A percentile compares a stretch with the other conserved stretches of the same genome.
These are phyloP conservation scores for Amauroascus verrucosus DNA, from an alignment of 2,329 filamentous ascomycete species.

Conservation along the genomic window DNA sequence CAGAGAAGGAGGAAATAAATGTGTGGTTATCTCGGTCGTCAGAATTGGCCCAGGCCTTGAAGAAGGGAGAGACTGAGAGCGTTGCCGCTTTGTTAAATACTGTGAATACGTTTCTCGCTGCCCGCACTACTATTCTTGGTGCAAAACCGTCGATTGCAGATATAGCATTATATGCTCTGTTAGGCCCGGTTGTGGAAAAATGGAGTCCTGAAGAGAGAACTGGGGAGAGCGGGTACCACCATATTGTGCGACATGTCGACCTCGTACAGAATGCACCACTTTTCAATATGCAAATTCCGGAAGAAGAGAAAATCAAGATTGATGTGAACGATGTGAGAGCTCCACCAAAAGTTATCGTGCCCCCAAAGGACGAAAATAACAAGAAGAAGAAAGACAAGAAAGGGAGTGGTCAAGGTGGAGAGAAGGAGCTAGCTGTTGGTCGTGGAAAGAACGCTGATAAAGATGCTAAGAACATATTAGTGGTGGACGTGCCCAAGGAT, in stretches of 20 bases:
- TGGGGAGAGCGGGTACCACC: conserved; percentile 76
- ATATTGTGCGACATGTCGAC: conserved; percentile 84
- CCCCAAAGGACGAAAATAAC: conserved; percentile 91
- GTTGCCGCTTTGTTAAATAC: conserved; percentile 58
- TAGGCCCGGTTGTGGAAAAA: conserved; percentile 63
- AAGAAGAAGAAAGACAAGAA: conserved; percentile 99
- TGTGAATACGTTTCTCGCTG: conserved; percentile 78
- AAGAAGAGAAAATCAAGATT: conserved; percentile 65
- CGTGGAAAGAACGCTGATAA: conserved; percentile 32
- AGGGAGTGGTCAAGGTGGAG: conserved; percentile 55
- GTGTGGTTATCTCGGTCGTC: conserved; percentile 76
- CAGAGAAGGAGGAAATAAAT: conserved; percentile 76
- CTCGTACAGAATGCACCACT: conserved; percentile 82
- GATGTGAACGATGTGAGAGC: conserved; percentile 72
- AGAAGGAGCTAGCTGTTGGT: conserved; percentile 32
- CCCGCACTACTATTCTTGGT: conserved; percentile 79
- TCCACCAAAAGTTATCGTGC: conserved; percentile 78
- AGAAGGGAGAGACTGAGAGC: conserved; percentile 49
- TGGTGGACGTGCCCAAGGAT: conserved; percentile 35
- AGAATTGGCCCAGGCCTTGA: conserved; percentile 50
- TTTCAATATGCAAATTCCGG: conserved; percentile 58
- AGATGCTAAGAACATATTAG: conserved; percentile 43
- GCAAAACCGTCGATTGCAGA: conserved; percentile 83
- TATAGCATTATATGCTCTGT: conserved; percentile 66
- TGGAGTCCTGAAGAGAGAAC: conserved; percentile 84